Conservation (phyloP, 2,329 filamentous ascomycete species). For the Penicillium griseofulvum region DNA sequence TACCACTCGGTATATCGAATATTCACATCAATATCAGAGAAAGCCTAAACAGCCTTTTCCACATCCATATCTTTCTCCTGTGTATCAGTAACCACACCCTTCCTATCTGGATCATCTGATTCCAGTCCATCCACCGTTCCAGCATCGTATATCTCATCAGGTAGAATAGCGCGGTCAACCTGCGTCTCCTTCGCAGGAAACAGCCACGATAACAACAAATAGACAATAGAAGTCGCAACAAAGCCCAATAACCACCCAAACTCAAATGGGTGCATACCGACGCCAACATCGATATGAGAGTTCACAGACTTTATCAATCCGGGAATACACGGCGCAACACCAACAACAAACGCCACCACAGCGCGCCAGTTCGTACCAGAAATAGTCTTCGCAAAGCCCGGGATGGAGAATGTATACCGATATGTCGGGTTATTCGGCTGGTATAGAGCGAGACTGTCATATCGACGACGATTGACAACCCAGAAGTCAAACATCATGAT, state of each 20-base stretch:
- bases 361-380: conserved; percentile 60
- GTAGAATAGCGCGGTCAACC: conserved; percentile 39
- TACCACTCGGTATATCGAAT: neutral
- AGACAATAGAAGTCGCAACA: conserved; percentile 54
- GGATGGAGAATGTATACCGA: conserved; percentile 45
- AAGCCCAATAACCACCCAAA: conserved; percentile 69
- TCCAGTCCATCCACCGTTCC: conserved; percentile 22
- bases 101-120: conserved; percentile 10
- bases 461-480: conserved; percentile 51
- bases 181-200: conserved; percentile 54
- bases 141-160: conserved; percentile 38
- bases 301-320: conserved; percentile 52
- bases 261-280: conserved; percentile 58
- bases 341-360: conserved; percentile 55
- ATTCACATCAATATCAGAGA: neutral
- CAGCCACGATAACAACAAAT: conserved; percentile 49
- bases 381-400: conserved; percentile 20
- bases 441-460: conserved; percentile 54
- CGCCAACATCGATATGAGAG: conserved; percentile 35
- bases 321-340: conserved; percentile 57
- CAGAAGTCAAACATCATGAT: conserved; percentile 63
- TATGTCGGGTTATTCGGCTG: conserved; percentile 48
- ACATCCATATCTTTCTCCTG: neutral
- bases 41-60: neutral
- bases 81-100: conserved; percentile 1